These are phyloP conservation scores for Yarrowia deformans DNA, from an alignment of 805 yeast species.

Conservation along the genomic window DNA sequence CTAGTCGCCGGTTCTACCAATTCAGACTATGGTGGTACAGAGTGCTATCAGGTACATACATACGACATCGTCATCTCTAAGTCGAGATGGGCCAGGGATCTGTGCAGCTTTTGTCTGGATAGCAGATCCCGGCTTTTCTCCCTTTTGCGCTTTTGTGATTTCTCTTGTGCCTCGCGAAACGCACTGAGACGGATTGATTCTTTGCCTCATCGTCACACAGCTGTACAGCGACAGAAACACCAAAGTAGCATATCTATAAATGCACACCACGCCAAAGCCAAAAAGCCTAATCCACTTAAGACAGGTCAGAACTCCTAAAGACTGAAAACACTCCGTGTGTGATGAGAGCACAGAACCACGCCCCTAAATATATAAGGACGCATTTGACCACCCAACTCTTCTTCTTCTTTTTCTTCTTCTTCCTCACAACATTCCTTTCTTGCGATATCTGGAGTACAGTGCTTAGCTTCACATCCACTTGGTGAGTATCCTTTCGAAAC, in stretches of 20 bases:
- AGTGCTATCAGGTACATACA: too few species aligned
- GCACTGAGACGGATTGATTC: neutral
- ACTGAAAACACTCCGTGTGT: constrained; percentile 13
- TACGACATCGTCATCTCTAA: too few species aligned
- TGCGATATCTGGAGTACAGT: constrained; percentile 24
- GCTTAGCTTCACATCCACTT: constrained; percentile 24
- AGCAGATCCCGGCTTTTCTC: neutral
- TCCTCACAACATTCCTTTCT: constrained; percentile 14
- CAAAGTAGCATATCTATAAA: neutral
- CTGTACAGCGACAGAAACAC: neutral
- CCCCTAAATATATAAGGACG: constrained; percentile 3
- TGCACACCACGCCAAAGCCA: neutral
- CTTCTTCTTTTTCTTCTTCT: constrained; percentile 19
- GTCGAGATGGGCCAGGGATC: too few species aligned
- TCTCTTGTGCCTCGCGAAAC: neutral
- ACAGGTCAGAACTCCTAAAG: constrained; percentile 24
- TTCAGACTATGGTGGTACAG: too few species aligned
- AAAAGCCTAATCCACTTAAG: constrained; percentile 11
- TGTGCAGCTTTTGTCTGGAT: neutral
- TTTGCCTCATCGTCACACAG: constrained; percentile 9
- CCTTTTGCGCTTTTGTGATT: neutral
- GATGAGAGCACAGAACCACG: constrained; percentile 24
- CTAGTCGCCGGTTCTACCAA: too few species aligned
- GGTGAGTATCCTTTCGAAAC: constrained; percentile 23
- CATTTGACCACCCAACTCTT: neutral